Conservation (phyloP, 805 yeast genomes). For the Tetrapisispora phaffii region DNA sequence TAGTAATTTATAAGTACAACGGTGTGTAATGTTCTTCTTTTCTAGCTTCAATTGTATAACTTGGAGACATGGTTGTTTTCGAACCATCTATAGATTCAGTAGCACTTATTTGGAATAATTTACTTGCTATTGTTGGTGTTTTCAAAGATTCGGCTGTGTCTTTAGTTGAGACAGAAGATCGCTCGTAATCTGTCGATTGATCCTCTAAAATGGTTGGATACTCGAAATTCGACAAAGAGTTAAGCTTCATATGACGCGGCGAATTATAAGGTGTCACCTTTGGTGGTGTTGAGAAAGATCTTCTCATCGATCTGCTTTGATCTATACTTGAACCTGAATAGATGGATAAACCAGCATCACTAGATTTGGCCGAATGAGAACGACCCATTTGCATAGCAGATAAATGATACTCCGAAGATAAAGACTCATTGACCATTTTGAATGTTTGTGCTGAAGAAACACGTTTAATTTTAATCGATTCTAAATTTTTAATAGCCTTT, state of each 20-base stretch:
- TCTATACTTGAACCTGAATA: neutral
- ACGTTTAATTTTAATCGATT: neutral
- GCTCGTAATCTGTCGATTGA: constrained; percentile 5
- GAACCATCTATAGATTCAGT: neutral
- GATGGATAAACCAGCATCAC: neutral
- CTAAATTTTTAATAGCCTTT: neutral
- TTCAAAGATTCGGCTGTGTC: neutral
- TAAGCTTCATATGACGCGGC: neutral
- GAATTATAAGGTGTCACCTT: neutral
- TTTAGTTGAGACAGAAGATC: neutral
- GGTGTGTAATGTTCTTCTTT: neutral
- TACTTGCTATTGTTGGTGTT: constrained; percentile 1
- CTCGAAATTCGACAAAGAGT: constrained; percentile 16
- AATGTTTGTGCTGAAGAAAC: neutral
- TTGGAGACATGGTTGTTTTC: neutral
- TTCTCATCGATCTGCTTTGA: neutral
- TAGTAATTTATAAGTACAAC: neutral
- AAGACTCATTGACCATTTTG: neutral
- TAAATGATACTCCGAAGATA: too few species aligned
- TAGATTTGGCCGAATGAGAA: neutral
- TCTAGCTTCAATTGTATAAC: neutral
- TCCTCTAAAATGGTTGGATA: constrained; percentile 25
- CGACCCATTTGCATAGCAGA: neutral
- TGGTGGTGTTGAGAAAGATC: neutral
- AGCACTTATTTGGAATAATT: neutral